Percentiles rank a stretch among this genome's conserved stretches.
Evolutionary conservation across 2,329 filamentous ascomycete genomes (phyloP).

Genomic region (Exophiala aquamarina): DNA sequence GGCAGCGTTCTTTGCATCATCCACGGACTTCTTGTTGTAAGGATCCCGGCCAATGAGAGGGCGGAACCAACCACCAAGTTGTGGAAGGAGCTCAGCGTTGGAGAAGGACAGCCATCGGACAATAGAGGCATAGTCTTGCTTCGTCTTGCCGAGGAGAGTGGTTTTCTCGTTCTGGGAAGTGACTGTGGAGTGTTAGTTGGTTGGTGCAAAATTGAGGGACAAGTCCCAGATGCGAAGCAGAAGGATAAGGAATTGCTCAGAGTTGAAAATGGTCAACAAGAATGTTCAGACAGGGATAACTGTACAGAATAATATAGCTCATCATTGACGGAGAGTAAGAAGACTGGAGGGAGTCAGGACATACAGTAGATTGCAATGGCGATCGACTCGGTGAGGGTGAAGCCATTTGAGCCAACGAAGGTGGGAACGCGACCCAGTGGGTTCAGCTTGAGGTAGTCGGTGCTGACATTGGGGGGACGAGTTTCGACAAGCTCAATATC

Average conservation of each 20-base stretch:
- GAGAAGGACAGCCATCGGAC: constrained; percentile 97
- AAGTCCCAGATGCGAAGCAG: constrained; percentile 6
- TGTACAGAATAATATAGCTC: constrained; percentile 70
- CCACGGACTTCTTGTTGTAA: constrained; percentile 98
- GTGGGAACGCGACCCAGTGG: constrained; percentile 87
- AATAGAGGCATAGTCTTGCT: constrained; percentile 99
- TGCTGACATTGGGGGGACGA: constrained; percentile 61
- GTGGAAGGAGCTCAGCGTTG: constrained; percentile 80
- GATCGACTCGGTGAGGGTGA: constrained; percentile 81
- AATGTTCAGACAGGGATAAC: constrained; percentile 99
- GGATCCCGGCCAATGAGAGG: constrained; percentile 77
- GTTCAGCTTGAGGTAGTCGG: constrained; percentile 83
- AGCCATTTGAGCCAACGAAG: constrained; percentile 91
- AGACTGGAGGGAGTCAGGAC: constrained; percentile 44
- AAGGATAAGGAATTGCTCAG: constrained; percentile 55
- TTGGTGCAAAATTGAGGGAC: constrained; percentile 25
- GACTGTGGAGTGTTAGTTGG: constrained; percentile 56
- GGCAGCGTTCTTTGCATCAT: constrained; percentile 71
- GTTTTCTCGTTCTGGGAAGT: constrained; percentile 99
- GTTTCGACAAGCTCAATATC: constrained; percentile 82
- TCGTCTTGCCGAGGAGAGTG: constrained; percentile 97
- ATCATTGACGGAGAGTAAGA: constrained; percentile 52
- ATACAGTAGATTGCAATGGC: constrained; percentile 97
- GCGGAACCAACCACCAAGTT: constrained; percentile 77
- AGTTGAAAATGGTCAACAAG: constrained; percentile 92